Base-by-base conservation (phyloP, 805 yeast genomes). In the Ogataea paradorogensis region DNA sequence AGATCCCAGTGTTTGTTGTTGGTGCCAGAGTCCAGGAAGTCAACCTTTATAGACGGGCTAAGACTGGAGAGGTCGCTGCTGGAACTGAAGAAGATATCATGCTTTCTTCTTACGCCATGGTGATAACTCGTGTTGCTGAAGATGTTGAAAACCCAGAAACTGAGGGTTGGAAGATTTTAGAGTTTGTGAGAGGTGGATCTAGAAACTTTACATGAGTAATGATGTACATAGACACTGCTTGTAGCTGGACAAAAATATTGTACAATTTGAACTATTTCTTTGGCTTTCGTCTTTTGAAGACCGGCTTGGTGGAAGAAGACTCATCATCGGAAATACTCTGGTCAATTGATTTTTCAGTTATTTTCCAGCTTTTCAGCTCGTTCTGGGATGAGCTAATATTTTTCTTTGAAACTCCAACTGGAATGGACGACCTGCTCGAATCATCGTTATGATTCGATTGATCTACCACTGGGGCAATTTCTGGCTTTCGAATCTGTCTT, bases 21-120 rank as follows among this genome's bases (percentile, higher is more conserved):
- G 85, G 95, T 35, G 89, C 97, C 60, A 80, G 99, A 63, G 98
- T 96, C 7, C 99, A 93, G 69, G 99, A 93, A 61, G 80, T 95
- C 45, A 91, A 86, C 58, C 69, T 88, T 47, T 93, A 80, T 72
- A 83, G 89, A 70, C 87, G 85, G 62, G 78, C 81, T 47, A 90
- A 90, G 70, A 84, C 96, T 23, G 95, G 95, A 36, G 95, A 91
- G 65, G 74, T 93, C 40, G 95, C 90, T 39, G 99, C 98, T 7
- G 99, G 99, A 55, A 80, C 89, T 23, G 96, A 89, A 59, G 95
- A 90, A 55, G 89, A 89, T 64, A 87, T 93, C 52, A 80, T 87
- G 63, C 76, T 87, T 74, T 82, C 95, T 54, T 82, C 95, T n/a
- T 93, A 93, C 61, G 98, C 95, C 28, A 79, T 93, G 89, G 99